Percentiles rank a stretch among this genome's conserved stretches.
Evolutionary conservation across 257 asterid genomes (phyloP).

Genomic region (Fraxinus anomala): DNA sequence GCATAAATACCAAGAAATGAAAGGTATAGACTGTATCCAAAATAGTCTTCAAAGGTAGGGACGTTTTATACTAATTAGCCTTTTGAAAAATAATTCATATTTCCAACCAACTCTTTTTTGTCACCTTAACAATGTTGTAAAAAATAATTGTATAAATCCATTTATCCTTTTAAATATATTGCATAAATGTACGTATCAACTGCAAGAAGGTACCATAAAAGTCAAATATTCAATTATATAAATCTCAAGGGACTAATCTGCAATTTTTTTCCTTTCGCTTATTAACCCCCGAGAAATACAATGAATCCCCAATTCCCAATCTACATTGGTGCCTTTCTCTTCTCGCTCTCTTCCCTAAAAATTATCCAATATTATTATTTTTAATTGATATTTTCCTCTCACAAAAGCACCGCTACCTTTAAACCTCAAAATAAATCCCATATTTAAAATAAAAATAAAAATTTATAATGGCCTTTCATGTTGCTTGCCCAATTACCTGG

Average conservation of each 20-base stretch:
- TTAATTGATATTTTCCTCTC: constrained; percentile 19
- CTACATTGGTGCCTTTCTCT: constrained; percentile 2
- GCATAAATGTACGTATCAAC: too few species aligned
- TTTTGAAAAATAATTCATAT: too few species aligned
- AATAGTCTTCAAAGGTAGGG: too few species aligned
- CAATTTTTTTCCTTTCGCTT: neutral
- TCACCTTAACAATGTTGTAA: too few species aligned
- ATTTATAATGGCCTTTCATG: constrained; percentile 88
- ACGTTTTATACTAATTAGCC: too few species aligned
- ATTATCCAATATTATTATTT: constrained; percentile 29
- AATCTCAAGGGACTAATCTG: constrained; percentile 29
- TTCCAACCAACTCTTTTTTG: too few species aligned
- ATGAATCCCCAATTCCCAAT: constrained; percentile 24
- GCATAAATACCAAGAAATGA: too few species aligned
- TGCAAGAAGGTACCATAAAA: neutral
- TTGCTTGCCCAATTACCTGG: constrained; percentile 99
- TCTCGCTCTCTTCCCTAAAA: constrained; percentile 24
- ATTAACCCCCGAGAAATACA: constrained; percentile 19
- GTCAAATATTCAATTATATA: constrained; percentile 7
- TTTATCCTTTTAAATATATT: too few species aligned
- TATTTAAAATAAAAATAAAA: neutral
- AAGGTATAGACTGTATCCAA: too few species aligned
- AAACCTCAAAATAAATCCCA: constrained; percentile 31
- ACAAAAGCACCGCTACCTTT: constrained; percentile 24
- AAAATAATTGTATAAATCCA: too few species aligned